Evolutionary conservation across 768 basidiomycete species (phyloP).

Genomic region (Candolleomyces eurysporus): DNA sequence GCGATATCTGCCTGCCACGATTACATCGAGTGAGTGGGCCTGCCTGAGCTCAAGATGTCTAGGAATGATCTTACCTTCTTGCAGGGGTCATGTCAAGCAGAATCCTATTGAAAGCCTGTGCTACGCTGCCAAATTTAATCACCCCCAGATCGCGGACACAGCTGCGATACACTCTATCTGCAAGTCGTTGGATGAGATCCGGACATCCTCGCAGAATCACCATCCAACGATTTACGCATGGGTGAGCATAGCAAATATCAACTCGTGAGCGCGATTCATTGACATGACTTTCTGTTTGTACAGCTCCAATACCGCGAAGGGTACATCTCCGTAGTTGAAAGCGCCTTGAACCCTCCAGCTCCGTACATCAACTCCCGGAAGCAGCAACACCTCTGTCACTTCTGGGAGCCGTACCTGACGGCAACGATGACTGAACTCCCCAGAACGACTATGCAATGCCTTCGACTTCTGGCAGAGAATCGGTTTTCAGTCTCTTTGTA

Average conservation of each 20-base stretch:
- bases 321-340: background rate
- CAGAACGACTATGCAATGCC: no score
- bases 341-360: no score
- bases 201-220: background rate
- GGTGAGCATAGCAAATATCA: background rate
- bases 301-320: background rate
- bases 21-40: background rate
- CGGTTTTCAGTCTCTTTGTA: background rate
- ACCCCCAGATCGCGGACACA: background rate
- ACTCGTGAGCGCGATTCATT: background rate
- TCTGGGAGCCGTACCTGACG: no score
- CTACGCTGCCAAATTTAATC: slow-evolving; percentile 1
- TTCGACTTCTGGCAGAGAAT: no score
- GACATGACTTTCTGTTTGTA: background rate
- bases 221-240: background rate
- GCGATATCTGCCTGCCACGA: slow-evolving; percentile 5
- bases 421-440: no score
- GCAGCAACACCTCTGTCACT: no score
- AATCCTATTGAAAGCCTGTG: background rate
- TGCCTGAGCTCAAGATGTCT: background rate
- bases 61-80: background rate
- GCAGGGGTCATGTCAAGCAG: background rate
- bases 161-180: background rate
- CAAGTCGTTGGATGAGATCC: background rate
- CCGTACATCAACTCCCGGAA: no score